These are phyloP conservation scores for Stevia rebaudiana DNA, from an alignment of 140 eudicot species.

Conservation along the genomic window DNA sequence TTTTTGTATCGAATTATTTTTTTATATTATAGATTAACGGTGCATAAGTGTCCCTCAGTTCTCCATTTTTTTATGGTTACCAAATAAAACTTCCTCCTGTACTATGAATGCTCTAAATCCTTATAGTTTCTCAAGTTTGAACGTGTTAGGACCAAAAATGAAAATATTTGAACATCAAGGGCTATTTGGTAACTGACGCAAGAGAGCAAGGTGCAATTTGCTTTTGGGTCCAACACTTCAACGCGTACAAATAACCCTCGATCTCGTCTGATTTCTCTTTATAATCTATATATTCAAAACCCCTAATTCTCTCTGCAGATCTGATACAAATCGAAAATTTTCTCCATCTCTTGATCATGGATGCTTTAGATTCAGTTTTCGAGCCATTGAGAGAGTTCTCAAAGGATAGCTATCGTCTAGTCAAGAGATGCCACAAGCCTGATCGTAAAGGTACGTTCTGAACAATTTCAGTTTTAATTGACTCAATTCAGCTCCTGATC, in stretches of 20 bases:
- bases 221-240: constrained; percentile 16
- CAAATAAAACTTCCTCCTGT: no score
- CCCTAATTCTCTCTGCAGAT: constrained; percentile 28
- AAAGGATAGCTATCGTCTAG: constrained; percentile 79
- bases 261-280: constrained; percentile 10
- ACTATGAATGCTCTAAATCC: no score
- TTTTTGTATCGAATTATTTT: no score
- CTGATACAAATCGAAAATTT: constrained; percentile 17
- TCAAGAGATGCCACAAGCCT: constrained; percentile 91
- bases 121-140: no score
- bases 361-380: constrained; percentile 62
- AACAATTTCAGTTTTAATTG: neutral
- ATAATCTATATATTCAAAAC: constrained; percentile 8
- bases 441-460: constrained; percentile 59
- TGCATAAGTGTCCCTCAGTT: no score
- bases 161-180: neutral
- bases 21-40: no score
- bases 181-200: neutral
- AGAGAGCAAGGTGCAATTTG: neutral
- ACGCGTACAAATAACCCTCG: constrained; percentile 20
- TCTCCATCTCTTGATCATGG: constrained; percentile 33
- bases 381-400: constrained; percentile 70
- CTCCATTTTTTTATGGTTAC: no score
- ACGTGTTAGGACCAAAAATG: neutral
- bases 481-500: constrained; percentile 4